Base-by-base conservation (phyloP, 2,329 filamentous ascomycete genomes). In the Drechslerella stenobrocha region DNA sequence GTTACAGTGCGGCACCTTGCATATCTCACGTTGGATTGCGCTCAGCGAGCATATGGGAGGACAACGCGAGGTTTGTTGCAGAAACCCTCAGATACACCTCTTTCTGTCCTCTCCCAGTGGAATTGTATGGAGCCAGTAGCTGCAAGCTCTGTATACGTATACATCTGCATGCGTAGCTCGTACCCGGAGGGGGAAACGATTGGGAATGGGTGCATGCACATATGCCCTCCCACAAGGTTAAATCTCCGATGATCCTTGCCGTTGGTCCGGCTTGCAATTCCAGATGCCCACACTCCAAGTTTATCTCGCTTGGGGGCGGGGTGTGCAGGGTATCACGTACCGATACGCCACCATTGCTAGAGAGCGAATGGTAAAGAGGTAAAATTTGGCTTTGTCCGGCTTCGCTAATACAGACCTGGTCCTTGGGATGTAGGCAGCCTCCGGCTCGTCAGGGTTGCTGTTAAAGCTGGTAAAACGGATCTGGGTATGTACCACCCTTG, bases 391-490 rank as follows among this genome's bases (percentile, higher is more conserved):
- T 24, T 34, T 30, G 32, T 15, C 44, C 81, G 91, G 71, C 82
- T 88, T 0, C 90, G 89, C 72, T 77, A 86, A 5, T 30, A 30
- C n/a, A 60, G 77, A 81, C 71, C 73, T 76, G 59, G 65, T 70
- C 67, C 65, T 74, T 42, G 72, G 72, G 45, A 72, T 72, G 44
- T 75, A 73, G 35, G 78, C 81, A 66, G 73, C 80, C 13, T 74
- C 84, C 26, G 87, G 57, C 75, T 89, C 18, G 78, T 89, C 74
- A 85, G 82, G 73, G 77, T 89, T 71, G 85, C 85, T 8, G 77
- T 95, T 59, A 88, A 86, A 74, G 80, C 85, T 3, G 81, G 81
- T 18, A 83, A 80, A 72, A 79, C 79, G 37, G 90, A 86, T 71
- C 78, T 93, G 42, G 81, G 83, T 81, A 78, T 74, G 77, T 73